Evolutionary conservation across 2,329 filamentous ascomycete species (phyloP).

Genomic region (Tolypocladium amazonense): DNA sequence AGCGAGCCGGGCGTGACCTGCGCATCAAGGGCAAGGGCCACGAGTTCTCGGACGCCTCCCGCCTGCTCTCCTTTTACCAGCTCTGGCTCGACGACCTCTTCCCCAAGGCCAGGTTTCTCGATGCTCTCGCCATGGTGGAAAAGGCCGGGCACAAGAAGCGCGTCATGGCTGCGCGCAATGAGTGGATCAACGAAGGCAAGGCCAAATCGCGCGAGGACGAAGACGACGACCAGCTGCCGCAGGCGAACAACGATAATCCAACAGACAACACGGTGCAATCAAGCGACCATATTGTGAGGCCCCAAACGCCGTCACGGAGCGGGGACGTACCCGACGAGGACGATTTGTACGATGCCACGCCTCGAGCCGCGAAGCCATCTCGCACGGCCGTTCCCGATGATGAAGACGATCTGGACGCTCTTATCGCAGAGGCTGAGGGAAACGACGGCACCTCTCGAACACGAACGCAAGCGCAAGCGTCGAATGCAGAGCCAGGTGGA

Average conservation of each 20-base stretch:
- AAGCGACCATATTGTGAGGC: conserved; percentile 2
- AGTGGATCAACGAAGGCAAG: conserved; percentile 75
- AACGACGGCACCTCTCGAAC: conserved; percentile 1
- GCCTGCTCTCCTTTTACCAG: conserved; percentile 83
- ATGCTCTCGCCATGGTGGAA: conserved; percentile 83
- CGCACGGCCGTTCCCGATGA: conserved; percentile 26
- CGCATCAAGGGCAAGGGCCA: conserved; percentile 89
- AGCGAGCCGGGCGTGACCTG: conserved; percentile 53
- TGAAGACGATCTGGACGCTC: conserved; percentile 40
- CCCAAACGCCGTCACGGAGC: conserved; percentile 14
- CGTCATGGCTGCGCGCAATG: conserved; percentile 62
- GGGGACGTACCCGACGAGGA: conserved; percentile 26
- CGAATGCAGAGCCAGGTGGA: conserved; percentile 10
- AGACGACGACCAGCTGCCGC: conserved; percentile 13
- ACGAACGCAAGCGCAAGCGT: background rate
- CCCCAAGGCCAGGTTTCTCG: conserved; percentile 86
- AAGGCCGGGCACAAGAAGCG: conserved; percentile 80
- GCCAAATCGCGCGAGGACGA: conserved; percentile 30
- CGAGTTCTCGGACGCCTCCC: conserved; percentile 81
- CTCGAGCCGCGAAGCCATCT: conserved; percentile 14
- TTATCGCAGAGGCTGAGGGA: conserved; percentile 39
- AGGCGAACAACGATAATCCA: conserved; percentile 5
- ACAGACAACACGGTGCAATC: background rate
- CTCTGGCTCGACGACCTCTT: conserved; percentile 95
- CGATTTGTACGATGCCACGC: conserved; percentile 47